Evolutionary conservation across 441 rosid species (phyloP), one percentile per base, ranked within the genome.

Genomic region (Omphalea diandra): DNA sequence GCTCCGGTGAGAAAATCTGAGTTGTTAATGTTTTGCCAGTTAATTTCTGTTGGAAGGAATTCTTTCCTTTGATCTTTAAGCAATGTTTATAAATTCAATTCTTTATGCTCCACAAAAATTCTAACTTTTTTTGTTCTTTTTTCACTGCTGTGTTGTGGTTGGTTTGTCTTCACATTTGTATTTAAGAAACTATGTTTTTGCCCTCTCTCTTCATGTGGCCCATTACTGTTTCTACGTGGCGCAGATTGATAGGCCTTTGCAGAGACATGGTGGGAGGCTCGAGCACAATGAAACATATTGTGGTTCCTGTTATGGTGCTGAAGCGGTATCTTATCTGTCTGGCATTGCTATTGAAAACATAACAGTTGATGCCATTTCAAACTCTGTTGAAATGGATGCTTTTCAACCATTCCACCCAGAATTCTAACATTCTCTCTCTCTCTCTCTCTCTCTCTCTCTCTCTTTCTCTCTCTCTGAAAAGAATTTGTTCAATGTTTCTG

Each of bases 221-320:
- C 27, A 32, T 49, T 53, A 58, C 32, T 54, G 49, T 71, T 73
- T 68, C 32, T 71, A 65, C 40, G 77, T 82, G 65, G 54, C 58
- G 70, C 85, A 90, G 98, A 87, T 92, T 78, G 99, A 95, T 50
- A 92, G 87, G 32, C 96, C 99, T 60, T 78, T 92, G 72, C 98
- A 95, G 82, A 87, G 80, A 80, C 99, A 95, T 81, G 98, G 97
- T 77, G 97, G 97, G 55, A 85, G 98, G 88, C 88, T 95, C 63
- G 97, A 84, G 84, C 98, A 90, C 79, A 95, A 92, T 60, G 96
- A 92, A 76, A 95, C 98, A 15, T 95, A 89, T 65, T 90, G 99
- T 74, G 96, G 98, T 62, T 95, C 98, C 65, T 92, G 97, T 74
- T 93, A 83, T 77, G 98, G 99, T 70, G 92, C 97, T 47, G 95